Evolutionary conservation across 768 basidiomycete species (phyloP), one percentile per base, ranked within the genome.

Genomic region (Leccinum subtestaceum): DNA sequence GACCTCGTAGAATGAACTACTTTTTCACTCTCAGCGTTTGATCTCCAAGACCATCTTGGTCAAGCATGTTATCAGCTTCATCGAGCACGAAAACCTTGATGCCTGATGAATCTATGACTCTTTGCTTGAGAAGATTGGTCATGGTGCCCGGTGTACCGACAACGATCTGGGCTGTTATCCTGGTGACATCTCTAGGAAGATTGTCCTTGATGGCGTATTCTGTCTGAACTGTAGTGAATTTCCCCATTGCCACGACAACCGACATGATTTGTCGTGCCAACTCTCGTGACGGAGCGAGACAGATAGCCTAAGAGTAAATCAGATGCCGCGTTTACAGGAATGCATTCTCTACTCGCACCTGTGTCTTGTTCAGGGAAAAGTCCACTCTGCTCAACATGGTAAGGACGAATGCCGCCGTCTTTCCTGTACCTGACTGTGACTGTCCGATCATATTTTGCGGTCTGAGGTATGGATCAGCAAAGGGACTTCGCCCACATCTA

Each of bases 61-160:
- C 95, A 65, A 99, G 79, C 96, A 98, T 98, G 75, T 98, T 97
- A 75, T 99, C 97, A 40, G 97, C 97, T 75, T 99, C 97, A 68
- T 99, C 97, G 8, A 98, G 80, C 4, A 98, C 96, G 57, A 98
- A 93, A 3, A 96, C 91, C 69, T 92, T 93, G 72, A 99, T 82
- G 31, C 87, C 79, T 51, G 80, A 82, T 15, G 88, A 77, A 68
- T 98, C 92, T 58, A 98, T 81, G 48, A 93, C 87, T 63, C 77
- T 87, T 67, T 82, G 80, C 65, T 85, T 78, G 67, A 98, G 84
- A 68, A 97, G 82, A 74, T 96, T 93, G 43, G 85, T 80, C 84
- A 97, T 88, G 21, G 96, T 98, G 15, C 97, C 97, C 0, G 97
- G 95, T 1, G 95, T 99, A 32, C 97, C 97, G 47, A 99, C 91